Conservation (phyloP, 2,329 filamentous ascomycete genomes). For the Fusarium protoensiforme region DNA sequence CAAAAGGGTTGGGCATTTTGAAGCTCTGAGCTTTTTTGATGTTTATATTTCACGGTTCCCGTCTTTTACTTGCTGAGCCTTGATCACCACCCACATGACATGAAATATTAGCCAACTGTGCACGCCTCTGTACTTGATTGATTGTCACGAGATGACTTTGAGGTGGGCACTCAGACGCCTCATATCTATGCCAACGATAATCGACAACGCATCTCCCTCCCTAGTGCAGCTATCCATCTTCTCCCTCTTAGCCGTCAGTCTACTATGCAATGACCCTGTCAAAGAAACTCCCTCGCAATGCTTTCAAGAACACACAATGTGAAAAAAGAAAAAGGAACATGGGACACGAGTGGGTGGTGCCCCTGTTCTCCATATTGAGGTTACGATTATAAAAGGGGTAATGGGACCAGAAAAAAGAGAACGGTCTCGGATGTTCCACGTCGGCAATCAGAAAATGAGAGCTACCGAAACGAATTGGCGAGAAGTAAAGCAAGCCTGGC, state of each 20-base stretch:
- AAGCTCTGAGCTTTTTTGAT: slow-evolving; percentile 16
- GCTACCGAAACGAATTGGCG: slow-evolving; percentile 9
- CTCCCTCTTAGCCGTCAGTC: slow-evolving; percentile 21
- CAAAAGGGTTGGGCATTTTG: slow-evolving; percentile 35
- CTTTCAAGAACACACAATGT: slow-evolving; percentile 25
- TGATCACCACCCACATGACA: not conserved
- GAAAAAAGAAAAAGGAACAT: slow-evolving; percentile 5
- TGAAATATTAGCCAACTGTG: not conserved
- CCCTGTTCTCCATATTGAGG: slow-evolving; percentile 14
- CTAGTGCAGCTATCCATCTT: slow-evolving; percentile 6
- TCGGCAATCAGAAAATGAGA: slow-evolving; percentile 1
- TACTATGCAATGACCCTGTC: slow-evolving; percentile 37
- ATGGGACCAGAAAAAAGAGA: slow-evolving; percentile 12
- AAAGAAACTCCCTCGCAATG: slow-evolving; percentile 44
- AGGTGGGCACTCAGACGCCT: not conserved
- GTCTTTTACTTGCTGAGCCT: not conserved
- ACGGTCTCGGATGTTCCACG: slow-evolving; percentile 9
- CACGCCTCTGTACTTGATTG: slow-evolving; percentile 12
- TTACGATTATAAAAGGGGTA: slow-evolving; percentile 11
- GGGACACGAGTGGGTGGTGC: not conserved
- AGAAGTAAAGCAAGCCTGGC: slow-evolving; percentile 9
- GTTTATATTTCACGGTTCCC: not conserved
- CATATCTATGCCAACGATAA: slow-evolving; percentile 27
- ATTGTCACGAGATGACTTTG: slow-evolving; percentile 1
- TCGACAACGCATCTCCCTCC: slow-evolving; percentile 9